Conservation (phyloP, 2,329 filamentous ascomycete species). For the Amauroascus niger region DNA sequence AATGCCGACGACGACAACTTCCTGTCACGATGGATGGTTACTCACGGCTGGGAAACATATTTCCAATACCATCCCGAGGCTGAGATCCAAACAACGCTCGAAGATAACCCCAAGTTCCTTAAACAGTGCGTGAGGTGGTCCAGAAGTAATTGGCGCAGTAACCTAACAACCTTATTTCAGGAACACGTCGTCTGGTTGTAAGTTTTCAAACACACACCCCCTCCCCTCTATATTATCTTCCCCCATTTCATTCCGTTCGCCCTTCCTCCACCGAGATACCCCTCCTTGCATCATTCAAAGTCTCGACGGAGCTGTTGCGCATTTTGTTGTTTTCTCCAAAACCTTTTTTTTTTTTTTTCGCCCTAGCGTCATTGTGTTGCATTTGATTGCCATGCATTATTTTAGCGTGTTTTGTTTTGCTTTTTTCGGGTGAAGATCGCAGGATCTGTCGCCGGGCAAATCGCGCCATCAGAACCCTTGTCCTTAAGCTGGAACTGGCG, state of each 20-base stretch:
- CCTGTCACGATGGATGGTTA: slow-evolving; percentile 90
- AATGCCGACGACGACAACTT: slow-evolving; percentile 99
- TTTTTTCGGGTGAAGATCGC: slow-evolving; percentile 12
- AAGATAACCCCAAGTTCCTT: slow-evolving; percentile 78
- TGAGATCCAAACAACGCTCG: slow-evolving; percentile 84
- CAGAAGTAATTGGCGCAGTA: slow-evolving; percentile 95
- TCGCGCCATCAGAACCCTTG: slow-evolving; percentile 8
- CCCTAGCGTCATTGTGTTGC: slow-evolving; percentile 8
- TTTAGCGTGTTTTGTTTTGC: slow-evolving; percentile 9
- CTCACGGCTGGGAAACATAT: slow-evolving; percentile 84
- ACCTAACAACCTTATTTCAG: slow-evolving; percentile 76
- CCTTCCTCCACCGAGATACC: neutral
- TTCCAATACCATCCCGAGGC: slow-evolving; percentile 89
- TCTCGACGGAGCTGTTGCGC: neutral
- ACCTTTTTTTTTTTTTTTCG: neutral
- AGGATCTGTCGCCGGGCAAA: slow-evolving; percentile 7
- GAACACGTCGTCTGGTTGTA: slow-evolving; percentile 81
- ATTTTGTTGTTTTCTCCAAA: neutral
- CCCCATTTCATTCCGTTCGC: neutral
- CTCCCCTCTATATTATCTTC: too few species aligned
- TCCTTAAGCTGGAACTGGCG: slow-evolving; percentile 5
- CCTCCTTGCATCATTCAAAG: neutral
- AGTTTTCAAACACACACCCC: slow-evolving; percentile 41
- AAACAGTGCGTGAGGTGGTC: slow-evolving; percentile 94
- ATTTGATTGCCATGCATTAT: slow-evolving; percentile 10